Evolutionary conservation across 306 rosid genomes (phyloP).

Genomic region (Glycine latifolia): DNA sequence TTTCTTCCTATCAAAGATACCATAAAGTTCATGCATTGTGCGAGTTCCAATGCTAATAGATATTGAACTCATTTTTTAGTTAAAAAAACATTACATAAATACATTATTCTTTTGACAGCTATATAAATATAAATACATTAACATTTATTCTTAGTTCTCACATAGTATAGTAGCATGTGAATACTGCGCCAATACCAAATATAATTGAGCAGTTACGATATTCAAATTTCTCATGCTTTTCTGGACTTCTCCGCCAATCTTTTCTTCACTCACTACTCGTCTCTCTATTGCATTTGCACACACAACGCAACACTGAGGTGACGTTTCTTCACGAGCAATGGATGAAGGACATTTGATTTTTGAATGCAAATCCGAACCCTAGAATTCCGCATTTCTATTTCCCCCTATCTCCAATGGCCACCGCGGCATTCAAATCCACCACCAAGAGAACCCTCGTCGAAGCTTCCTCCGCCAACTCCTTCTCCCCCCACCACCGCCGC

Average conservation of each 20-base stretch:
- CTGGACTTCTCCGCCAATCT: conserved; percentile 37
- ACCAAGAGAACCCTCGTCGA: conserved; percentile 79
- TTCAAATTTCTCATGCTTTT: conserved; percentile 26
- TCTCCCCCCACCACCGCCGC: conserved; percentile 74
- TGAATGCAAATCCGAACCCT: conserved; percentile 21
- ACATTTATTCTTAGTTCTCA: not conserved
- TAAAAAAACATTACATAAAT: no score
- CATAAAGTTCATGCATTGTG: no score
- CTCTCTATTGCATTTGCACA: not conserved
- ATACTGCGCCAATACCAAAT: not conserved
- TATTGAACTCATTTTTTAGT: no score
- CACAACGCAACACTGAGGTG: not conserved
- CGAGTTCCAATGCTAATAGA: no score
- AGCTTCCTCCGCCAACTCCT: conserved; percentile 56
- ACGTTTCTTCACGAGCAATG: conserved; percentile 24
- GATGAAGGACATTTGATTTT: not conserved
- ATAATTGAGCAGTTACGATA: conserved; percentile 4
- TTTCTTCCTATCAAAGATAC: no score
- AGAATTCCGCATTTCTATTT: not conserved
- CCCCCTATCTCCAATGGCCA: conserved; percentile 61
- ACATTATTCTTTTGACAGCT: no score
- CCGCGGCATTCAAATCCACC: conserved; percentile 95
- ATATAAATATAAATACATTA: not conserved
- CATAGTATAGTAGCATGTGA: not conserved
- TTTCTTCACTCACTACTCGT: not conserved